Base-by-base conservation (phyloP, 139 green algal genomes). In the Desmodesmus armatus region DNA sequence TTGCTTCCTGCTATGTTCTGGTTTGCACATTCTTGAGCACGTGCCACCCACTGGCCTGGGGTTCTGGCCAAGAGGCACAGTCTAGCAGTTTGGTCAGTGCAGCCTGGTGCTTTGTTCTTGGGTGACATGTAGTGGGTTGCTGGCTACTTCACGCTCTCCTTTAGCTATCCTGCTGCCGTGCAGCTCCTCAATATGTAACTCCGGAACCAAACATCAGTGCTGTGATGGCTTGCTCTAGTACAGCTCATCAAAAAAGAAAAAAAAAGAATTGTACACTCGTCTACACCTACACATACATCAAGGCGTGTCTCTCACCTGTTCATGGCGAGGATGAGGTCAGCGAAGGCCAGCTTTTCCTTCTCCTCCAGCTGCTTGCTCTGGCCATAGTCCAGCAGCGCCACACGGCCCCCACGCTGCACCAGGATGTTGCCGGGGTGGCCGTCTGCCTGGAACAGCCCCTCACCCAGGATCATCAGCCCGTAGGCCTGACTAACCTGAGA, bases 371-470 rank as follows among this genome's bases (percentile, higher is more conserved):
- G 93, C 94, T 99, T 99, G 49, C 87, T 94, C 92, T 99, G 97
- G 0, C 97, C 97, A 83, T 98, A 99, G 78, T 99, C 97, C 40
- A 99, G 91, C 80, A 99, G 88, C 0, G 93, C 96, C 2, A 99
- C 91, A 44, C 86, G 76, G 5, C 91, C 95, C 67, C 94, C 92
- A 15, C 91, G 85, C 82, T 95, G 90, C 33, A 98, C 93, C 66
- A 98, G 82, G 62, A 98, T 98, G 92, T 98, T 98, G 51, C 95
- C 95, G 0, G 94, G 94, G 88, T 98, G 94, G 17, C 92, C 91
- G 55, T 95, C 94, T 2, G 93, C 93, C 85, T 99, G 96, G 87
- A 99, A 99, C 31, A 97, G 91, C 0, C 96, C 96, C 47, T 96
- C 91, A 6, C 91, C 82, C 44, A 99, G 87, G 66, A 99, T 96